Evolutionary conservation across 139 green algal genomes (phyloP).

Genomic region (Gonium pectorale): DNA sequence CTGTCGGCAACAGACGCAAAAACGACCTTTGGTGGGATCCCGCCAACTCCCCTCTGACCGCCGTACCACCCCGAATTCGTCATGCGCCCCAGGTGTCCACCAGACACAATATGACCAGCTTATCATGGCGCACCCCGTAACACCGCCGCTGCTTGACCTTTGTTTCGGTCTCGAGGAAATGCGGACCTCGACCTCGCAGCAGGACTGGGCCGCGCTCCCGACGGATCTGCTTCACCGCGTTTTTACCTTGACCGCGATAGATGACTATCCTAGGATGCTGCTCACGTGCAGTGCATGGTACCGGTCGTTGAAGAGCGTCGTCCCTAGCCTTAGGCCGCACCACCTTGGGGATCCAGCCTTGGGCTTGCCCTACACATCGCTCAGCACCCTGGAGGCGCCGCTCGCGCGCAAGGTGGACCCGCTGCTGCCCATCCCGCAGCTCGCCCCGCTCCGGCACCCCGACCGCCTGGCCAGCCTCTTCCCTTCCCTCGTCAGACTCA

Average conservation of each 20-base stretch:
- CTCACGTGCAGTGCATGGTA: neutral
- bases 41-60: no score
- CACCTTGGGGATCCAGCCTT: neutral
- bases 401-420: neutral
- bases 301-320: neutral
- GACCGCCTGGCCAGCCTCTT: neutral
- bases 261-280: neutral
- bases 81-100: no score
- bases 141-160: no score
- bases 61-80: no score
- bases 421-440: neutral
- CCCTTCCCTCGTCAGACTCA: neutral
- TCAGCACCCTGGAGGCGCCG: neutral
- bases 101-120: no score
- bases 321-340: no score
- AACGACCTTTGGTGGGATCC: no score
- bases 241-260: neutral
- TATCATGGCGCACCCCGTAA: no score
- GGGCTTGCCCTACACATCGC: no score
- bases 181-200: no score
- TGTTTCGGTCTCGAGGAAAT: no score
- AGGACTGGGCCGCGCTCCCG: neutral
- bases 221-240: conserved; percentile 6
- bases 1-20: no score
- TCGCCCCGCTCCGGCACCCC: neutral